Percentiles rank a stretch among this genome's conserved stretches.
phyloP scores from a whole-genome alignment of 2,329 filamentous ascomycete species.

The Cordyceps fumosorosea region DNA sequence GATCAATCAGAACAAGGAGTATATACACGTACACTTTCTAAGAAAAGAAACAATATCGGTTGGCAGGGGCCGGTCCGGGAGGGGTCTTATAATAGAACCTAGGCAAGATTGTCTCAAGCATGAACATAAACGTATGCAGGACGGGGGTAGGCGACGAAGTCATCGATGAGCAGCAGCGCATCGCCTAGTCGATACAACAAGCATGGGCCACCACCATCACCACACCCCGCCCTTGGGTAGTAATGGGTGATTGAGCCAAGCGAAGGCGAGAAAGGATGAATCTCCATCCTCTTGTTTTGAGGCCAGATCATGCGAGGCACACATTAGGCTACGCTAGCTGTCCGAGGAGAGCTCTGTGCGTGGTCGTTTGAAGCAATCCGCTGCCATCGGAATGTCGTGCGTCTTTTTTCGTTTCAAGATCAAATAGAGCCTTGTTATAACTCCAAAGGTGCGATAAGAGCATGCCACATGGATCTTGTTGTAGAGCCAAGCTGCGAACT shows the following conservation, averaged over 20 bases:
- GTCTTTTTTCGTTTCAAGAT: background rate
- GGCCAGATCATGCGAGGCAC: background rate
- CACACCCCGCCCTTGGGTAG: background rate
- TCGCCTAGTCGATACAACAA: background rate
- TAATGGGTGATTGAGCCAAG: background rate
- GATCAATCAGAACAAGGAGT: background rate
- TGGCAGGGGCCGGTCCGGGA: background rate
- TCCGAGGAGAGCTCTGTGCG: background rate
- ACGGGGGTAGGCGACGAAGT: background rate
- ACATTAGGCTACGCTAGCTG: background rate
- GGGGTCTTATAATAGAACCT: background rate
- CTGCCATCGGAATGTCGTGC: background rate
- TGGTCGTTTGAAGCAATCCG: background rate
- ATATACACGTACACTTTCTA: background rate
- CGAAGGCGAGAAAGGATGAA: background rate
- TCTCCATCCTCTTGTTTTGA: background rate
- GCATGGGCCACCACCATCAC: background rate
- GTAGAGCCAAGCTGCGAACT: background rate
- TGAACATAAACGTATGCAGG: background rate
- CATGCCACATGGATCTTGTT: background rate
- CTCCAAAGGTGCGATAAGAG: background rate
- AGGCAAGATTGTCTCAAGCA: background rate
- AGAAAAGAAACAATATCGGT: background rate
- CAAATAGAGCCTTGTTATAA: background rate
- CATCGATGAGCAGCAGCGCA: background rate